Percentiles rank a stretch among this genome's conserved stretches.
Evolutionary conservation across 2,329 filamentous ascomycete species (phyloP).

Genomic region (Didymellaceae sp.): DNA sequence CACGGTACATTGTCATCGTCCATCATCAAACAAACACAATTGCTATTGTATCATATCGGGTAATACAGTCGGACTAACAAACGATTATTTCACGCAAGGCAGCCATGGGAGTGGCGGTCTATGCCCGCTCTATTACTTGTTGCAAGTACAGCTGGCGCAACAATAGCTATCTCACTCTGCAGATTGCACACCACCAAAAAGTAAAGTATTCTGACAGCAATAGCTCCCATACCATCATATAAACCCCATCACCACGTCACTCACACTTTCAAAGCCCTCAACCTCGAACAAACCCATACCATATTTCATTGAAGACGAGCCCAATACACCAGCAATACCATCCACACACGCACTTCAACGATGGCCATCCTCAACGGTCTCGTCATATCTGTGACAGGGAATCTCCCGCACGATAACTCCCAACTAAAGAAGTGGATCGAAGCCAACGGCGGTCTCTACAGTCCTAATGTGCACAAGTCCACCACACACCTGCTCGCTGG

Average conservation of each 20-base stretch:
- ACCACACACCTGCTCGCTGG: conserved; percentile 79
- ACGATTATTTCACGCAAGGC: too few species aligned
- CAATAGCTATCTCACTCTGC: conserved; percentile 19
- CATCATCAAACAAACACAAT: too few species aligned
- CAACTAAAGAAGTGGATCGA: conserved; percentile 72
- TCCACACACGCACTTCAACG: background rate
- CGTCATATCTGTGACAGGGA: conserved; percentile 64
- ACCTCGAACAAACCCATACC: background rate
- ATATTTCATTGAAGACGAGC: background rate
- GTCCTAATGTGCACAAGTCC: conserved; percentile 56
- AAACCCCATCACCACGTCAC: background rate
- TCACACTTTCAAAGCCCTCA: background rate
- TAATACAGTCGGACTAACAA: too few species aligned
- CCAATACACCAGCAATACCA: background rate
- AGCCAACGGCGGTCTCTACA: conserved; percentile 66
- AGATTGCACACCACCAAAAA: conserved; percentile 9
- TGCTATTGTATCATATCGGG: too few species aligned
- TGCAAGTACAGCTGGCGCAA: background rate
- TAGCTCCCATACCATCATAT: background rate
- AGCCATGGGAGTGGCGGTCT: background rate
- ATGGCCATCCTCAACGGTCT: conserved; percentile 59
- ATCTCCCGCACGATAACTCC: conserved; percentile 57
- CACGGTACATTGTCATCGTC: too few species aligned
- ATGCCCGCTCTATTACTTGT: conserved; percentile 21
- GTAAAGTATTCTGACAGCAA: conserved; percentile 13